Evolutionary conservation across 352 stramenopile genomes (phyloP), one percentile per base, ranked within the genome.

Genomic region (Albugo candida): DNA sequence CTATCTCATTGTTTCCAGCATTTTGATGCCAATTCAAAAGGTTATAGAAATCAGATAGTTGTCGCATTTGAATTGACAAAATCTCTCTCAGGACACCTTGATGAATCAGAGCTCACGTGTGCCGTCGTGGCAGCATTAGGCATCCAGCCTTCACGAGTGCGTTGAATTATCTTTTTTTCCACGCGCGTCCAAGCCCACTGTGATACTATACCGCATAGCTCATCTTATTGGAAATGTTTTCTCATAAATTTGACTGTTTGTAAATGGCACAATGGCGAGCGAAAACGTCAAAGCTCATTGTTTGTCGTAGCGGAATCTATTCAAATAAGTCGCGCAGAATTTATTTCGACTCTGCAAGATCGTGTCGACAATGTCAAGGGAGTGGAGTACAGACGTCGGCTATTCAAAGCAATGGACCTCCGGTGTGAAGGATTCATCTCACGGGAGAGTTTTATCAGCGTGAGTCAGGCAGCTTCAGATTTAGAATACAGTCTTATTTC

Each of bases 391-490:
- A 55, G 80, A 6, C 59, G 69, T 11, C 64, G 65, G 17, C 41
- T 59, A 16, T 84, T 84, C 52, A 84, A 84, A 56, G 69, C 71
- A 17, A 49, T 84, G 36, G 71, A 81, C 39, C 41, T 77, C 20
- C 56, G 64, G 13, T 61, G 65, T 0, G 53, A 81, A 48, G 71
- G 71, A 1, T 84, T 84, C 47, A 63, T 84, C 40, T 71, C 68
- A n/a, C 55, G 69, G 10, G 52, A 59, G 21, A 81, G 63, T 52
- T 84, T 84, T 53, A 48, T 64, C 21, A 35, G 55, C 43, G 67
- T 68, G 19, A 14, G 13, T 19, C 16, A 17, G 16, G 17, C 21
- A 18, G 13, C 19, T 16, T 21, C 13, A 17, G 2, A 43, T 8
- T n/a, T 17, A 2, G 2, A 11, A 14, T 13, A 5, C 14, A 13